Evolutionary conservation across 495 filamentous ascomycete species (phyloP).

Genomic region (Cercophora sp.): DNA sequence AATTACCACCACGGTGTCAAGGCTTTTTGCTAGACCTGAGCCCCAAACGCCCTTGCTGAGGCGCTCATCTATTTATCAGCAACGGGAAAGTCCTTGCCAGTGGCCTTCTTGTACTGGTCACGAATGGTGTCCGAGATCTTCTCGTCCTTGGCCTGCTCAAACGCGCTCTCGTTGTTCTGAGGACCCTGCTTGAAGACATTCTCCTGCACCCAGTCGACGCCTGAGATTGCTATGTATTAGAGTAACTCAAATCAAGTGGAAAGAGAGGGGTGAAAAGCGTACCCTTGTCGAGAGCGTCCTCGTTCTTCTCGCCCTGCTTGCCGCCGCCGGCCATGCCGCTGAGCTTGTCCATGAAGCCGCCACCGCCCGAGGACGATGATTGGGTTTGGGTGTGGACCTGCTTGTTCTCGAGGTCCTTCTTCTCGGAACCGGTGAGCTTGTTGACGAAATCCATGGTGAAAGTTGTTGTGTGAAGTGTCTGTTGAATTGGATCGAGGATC

Average conservation of each 20-base stretch:
- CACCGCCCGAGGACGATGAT: constrained; percentile 8
- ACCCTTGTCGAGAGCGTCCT: constrained; percentile 63
- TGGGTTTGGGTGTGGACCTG: constrained; percentile 9
- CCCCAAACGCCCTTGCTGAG: too few relatives aligned
- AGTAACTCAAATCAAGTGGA: background rate
- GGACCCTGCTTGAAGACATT: constrained; percentile 55
- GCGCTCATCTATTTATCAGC: constrained; percentile 62
- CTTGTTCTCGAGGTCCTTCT: too few relatives aligned
- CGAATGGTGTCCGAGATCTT: constrained; percentile 61
- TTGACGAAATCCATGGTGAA: constrained; percentile 17
- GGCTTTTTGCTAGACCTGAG: too few relatives aligned
- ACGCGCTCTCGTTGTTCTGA: constrained; percentile 64
- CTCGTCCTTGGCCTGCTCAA: constrained; percentile 72
- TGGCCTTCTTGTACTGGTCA: constrained; percentile 55
- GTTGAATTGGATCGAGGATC: too few relatives aligned
- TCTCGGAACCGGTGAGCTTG: constrained; percentile 12
- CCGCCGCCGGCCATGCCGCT: constrained; percentile 61
- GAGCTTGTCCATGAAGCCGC: constrained; percentile 50
- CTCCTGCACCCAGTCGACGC: constrained; percentile 62
- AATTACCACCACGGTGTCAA: too few relatives aligned
- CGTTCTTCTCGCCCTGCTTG: constrained; percentile 60
- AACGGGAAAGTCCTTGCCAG: constrained; percentile 58
- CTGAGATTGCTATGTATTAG: constrained; percentile 37
- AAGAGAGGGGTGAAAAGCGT: background rate
- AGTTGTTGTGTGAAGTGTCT: too few relatives aligned